These are phyloP conservation scores for Iodosphaeria phyllophila DNA, from an alignment of 2,329 filamentous ascomycete genomes.

Conservation along the genomic window DNA sequence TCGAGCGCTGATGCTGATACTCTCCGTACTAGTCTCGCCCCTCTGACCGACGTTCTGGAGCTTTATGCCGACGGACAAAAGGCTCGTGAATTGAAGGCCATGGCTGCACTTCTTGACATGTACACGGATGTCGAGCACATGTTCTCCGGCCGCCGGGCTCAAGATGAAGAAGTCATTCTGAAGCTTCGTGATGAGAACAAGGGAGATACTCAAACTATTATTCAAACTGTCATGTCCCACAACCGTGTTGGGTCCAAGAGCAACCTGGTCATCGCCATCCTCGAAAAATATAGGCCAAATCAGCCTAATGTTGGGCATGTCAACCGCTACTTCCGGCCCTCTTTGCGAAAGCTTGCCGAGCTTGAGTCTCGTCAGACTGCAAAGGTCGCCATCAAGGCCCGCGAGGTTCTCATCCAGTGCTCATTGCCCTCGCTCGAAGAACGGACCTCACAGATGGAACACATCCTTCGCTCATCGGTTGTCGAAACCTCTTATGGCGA, in stretches of 20 bases:
- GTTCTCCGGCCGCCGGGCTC: constrained; percentile 67
- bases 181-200: constrained; percentile 92
- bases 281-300: constrained; percentile 90
- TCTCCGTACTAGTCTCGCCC: constrained; percentile 53
- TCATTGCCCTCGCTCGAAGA: constrained; percentile 92
- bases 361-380: constrained; percentile 70
- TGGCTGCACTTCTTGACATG: constrained; percentile 58
- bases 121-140: constrained; percentile 74
- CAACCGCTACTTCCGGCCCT: constrained; percentile 67
- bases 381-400: constrained; percentile 93
- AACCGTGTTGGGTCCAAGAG: constrained; percentile 87
- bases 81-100: constrained; percentile 70
- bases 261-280: constrained; percentile 74
- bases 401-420: constrained; percentile 94
- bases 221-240: constrained; percentile 83
- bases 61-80: constrained; percentile 79
- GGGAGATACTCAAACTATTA: constrained; percentile 70
- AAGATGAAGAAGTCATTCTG: constrained; percentile 87
- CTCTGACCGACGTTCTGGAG: constrained; percentile 59
- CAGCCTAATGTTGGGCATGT: constrained; percentile 79
- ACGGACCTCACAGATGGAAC: constrained; percentile 91
- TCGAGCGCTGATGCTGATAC: constrained; percentile 52
- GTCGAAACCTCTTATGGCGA: constrained; percentile 96
- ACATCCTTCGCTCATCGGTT: constrained; percentile 89
- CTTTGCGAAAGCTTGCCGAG: constrained; percentile 74